Evolutionary conservation across 1,284 basidiomycete species (phyloP).

Genomic region (Ustilago curta): DNA sequence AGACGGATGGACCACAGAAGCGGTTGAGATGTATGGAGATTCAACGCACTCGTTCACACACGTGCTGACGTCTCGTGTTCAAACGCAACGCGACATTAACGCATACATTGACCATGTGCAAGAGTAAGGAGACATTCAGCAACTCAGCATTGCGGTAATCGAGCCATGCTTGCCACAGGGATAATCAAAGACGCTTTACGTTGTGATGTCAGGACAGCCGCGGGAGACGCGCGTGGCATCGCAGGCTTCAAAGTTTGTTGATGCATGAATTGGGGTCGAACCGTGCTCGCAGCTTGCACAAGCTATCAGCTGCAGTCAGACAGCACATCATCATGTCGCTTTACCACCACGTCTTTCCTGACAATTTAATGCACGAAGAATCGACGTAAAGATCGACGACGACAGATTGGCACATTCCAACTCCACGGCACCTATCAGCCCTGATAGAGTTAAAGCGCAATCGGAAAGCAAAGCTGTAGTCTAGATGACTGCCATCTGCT

Average conservation of each 20-base stretch:
- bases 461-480: background rate
- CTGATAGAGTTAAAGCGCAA: background rate
- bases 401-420: too few relatives aligned
- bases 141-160: background rate
- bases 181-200: background rate
- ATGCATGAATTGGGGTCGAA: too few relatives aligned
- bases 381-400: background rate
- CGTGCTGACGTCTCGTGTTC: background rate
- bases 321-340: background rate
- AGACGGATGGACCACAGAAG: too few relatives aligned
- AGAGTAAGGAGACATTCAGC: conserved; percentile 6
- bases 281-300: too few relatives aligned
- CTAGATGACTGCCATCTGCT: too few relatives aligned
- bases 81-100: background rate
- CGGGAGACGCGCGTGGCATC: background rate
- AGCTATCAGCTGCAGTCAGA: too few relatives aligned
- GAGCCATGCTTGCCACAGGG: background rate
- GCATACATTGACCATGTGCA: background rate
- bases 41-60: too few relatives aligned
- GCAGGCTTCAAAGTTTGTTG: too few relatives aligned
- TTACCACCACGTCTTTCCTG: background rate
- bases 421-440: too few relatives aligned
- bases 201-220: background rate
- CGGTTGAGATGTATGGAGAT: too few relatives aligned
- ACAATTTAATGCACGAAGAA: too few relatives aligned